Percentiles rank a stretch among this genome's conserved stretches.
These are phyloP conservation scores for Cryphonectria nitschkei DNA, from an alignment of 2,329 filamentous ascomycete genomes.

Conservation along the genomic window DNA sequence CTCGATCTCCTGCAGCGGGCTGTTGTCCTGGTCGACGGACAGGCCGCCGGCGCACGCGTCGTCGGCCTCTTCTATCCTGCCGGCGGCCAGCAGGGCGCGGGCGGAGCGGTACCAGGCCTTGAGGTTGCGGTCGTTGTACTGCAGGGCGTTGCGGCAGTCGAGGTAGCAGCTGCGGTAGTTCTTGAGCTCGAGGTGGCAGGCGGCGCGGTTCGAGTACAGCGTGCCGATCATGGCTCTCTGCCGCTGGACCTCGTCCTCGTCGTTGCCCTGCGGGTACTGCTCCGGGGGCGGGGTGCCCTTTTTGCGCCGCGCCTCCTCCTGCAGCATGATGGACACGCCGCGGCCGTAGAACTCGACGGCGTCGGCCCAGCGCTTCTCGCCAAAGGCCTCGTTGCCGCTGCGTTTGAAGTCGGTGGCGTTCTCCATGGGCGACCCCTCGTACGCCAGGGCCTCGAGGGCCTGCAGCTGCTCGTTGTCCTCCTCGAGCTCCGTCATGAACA, in stretches of 20 bases:
- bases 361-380: conserved; percentile 73
- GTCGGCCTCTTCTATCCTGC: conserved; percentile 77
- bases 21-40: conserved; percentile 71
- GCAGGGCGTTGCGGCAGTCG: conserved; percentile 80
- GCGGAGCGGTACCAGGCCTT: conserved; percentile 92
- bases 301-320: conserved; percentile 62
- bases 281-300: conserved; percentile 39
- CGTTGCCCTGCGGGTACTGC: conserved; percentile 59
- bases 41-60: conserved; percentile 79
- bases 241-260: conserved; percentile 56
- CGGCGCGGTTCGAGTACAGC: conserved; percentile 83
- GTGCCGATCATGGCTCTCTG: conserved; percentile 71
- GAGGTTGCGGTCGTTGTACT: conserved; percentile 77
- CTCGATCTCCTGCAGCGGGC: conserved; percentile 64
- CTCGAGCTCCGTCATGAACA: conserved; percentile 95
- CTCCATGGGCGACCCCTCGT: conserved; percentile 88
- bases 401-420: conserved; percentile 85
- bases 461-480: conserved; percentile 79
- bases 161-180: conserved; percentile 88
- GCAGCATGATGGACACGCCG: conserved; percentile 72
- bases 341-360: conserved; percentile 92
- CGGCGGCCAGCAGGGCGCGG: conserved; percentile 75
- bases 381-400: conserved; percentile 88
- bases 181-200: conserved; percentile 84
- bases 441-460: conserved; percentile 85